Percentiles rank a stretch among this genome's conserved stretches.
These are phyloP conservation scores for Bolboschoenoplectus hybrid DNA, from an alignment of 202 grass and related monocot species.

Conservation along the genomic window DNA sequence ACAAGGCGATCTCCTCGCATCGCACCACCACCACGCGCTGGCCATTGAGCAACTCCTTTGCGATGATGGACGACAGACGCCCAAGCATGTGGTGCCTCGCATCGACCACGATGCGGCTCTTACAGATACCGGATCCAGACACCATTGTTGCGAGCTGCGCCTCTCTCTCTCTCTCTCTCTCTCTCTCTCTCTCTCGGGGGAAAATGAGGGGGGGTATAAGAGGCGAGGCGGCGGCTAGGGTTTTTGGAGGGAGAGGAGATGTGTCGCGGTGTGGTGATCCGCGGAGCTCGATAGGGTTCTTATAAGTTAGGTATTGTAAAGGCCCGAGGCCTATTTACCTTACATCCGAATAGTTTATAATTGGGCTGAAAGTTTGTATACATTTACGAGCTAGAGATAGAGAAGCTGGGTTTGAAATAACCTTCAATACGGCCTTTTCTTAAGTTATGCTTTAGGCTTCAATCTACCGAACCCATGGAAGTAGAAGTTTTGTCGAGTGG, in stretches of 20 bases:
- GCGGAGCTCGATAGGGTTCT: neutral
- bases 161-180: constrained; percentile 24
- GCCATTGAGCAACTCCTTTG: constrained; percentile 96
- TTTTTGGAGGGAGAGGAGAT: constrained; percentile 1
- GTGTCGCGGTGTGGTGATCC: neutral
- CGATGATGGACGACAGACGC: constrained; percentile 74
- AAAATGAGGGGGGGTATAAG: constrained; percentile 33
- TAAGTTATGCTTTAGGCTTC: too few species aligned
- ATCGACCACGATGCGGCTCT: constrained; percentile 68
- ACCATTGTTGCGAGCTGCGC: constrained; percentile 52
- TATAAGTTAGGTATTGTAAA: neutral
- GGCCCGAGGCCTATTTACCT: neutral
- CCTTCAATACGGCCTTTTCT: too few species aligned
- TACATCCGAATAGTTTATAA: neutral
- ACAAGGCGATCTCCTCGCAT: constrained; percentile 98
- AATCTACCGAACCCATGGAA: too few species aligned
- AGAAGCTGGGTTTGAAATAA: too few species aligned
- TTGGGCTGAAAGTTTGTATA: too few species aligned
- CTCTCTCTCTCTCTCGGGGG: neutral
- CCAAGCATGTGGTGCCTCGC: constrained; percentile 97
- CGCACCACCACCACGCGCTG: constrained; percentile 94
- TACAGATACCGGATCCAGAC: constrained; percentile 80
- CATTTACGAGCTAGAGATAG: too few species aligned
- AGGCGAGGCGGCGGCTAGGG: constrained; percentile 42
- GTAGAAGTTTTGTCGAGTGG: too few species aligned